Conservation (phyloP, 768 basidiomycete genomes). For the Coprinellus micaceus region DNA sequence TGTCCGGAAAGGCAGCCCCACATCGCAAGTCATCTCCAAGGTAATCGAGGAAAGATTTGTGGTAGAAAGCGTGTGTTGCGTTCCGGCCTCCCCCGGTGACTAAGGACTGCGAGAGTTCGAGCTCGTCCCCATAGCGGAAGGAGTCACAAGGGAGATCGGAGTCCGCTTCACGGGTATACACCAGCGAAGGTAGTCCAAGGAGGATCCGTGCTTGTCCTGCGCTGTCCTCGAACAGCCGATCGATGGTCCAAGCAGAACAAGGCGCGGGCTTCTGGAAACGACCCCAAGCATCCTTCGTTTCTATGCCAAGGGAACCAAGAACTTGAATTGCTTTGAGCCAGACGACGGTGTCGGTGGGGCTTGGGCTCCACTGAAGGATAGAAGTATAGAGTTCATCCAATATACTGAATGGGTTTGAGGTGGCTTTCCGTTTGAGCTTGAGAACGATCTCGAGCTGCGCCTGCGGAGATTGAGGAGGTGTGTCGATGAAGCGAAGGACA, state of each 20-base stretch:
- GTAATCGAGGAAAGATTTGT: too few relatives aligned
- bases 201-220: too few relatives aligned
- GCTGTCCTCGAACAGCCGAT: too few relatives aligned
- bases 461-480: background rate
- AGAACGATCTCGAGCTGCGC: background rate
- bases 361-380: background rate
- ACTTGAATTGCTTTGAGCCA: too few relatives aligned
- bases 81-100: background rate
- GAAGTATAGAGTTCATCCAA: background rate
- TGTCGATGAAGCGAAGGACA: background rate
- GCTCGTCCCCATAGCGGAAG: background rate
- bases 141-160: too few relatives aligned
- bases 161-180: too few relatives aligned
- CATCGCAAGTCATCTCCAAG: background rate
- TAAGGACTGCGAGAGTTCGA: too few relatives aligned
- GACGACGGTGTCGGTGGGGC: background rate
- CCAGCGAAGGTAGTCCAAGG: too few relatives aligned
- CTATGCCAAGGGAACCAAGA: background rate
- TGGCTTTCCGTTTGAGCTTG: background rate
- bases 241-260: too few relatives aligned
- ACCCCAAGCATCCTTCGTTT: background rate
- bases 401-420: background rate
- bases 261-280: too few relatives aligned
- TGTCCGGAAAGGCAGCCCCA: background rate
- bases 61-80: background rate